These are phyloP conservation scores for Phytophthora podocarpi DNA, from an alignment of 352 stramenopile species.

Conservation along the genomic window DNA sequence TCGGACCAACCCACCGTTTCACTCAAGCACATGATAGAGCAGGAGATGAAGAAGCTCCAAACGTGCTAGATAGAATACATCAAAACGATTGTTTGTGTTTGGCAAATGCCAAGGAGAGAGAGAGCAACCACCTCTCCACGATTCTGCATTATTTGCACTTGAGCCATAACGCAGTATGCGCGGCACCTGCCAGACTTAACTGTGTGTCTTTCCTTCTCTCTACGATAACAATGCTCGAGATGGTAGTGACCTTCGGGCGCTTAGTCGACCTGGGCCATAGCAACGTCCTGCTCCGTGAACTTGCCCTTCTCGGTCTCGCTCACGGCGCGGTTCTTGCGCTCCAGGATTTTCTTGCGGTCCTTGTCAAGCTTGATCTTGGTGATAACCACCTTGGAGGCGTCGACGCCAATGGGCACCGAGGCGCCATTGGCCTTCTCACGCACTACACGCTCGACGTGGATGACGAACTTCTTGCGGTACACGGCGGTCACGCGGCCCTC, in stretches of 20 bases:
- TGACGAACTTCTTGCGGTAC: conserved; percentile 99
- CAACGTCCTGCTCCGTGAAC: conserved; percentile 89
- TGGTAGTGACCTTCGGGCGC: conserved; percentile 13
- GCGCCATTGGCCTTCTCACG: conserved; percentile 98
- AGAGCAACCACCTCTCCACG: conserved; percentile 15
- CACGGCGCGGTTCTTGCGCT: conserved; percentile 96
- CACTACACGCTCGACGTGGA: conserved; percentile 99
- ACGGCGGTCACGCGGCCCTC: conserved; percentile 98
- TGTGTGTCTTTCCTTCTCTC: conserved; percentile 51
- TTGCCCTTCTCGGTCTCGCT: conserved; percentile 88
- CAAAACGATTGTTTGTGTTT: conserved; percentile 7
- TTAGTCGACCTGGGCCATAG: conserved; percentile 92
- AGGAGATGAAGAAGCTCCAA: conserved; percentile 69
- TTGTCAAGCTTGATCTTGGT: conserved; percentile 99
- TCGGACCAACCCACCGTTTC: conserved; percentile 69
- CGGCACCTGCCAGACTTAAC: conserved; percentile 24
- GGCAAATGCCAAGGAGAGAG: conserved; percentile 27
- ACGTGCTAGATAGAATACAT: neutral
- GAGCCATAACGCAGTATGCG: neutral
- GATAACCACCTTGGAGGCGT: conserved; percentile 98
- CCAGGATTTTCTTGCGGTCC: conserved; percentile 98
- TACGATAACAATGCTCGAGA: conserved; percentile 46
- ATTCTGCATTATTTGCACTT: conserved; percentile 31
- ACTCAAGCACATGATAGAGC: conserved; percentile 73
- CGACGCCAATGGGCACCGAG: conserved; percentile 96